Evolutionary conservation across 192 early-diverging fungal genomes (phyloP).

Genomic region (Entomortierella parvispora): DNA sequence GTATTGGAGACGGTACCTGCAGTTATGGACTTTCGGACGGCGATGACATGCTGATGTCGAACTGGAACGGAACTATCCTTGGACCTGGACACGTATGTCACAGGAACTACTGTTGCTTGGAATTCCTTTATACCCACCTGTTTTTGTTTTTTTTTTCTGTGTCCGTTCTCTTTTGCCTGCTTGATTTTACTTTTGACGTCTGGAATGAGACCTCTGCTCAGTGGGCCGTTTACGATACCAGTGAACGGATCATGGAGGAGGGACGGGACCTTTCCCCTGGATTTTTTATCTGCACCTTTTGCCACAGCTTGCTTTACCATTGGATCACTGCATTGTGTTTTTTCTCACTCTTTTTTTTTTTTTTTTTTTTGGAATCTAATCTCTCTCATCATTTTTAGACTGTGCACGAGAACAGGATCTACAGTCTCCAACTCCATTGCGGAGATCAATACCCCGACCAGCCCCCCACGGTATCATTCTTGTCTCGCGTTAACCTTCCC

Average conservation of each 20-base stretch:
- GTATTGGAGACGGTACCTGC: slow-evolving; percentile 91
- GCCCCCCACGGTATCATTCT: slow-evolving; percentile 83
- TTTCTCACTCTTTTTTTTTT: background rate
- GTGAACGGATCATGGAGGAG: too few species aligned
- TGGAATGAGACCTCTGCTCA: too few species aligned
- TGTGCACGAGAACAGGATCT: slow-evolving; percentile 97
- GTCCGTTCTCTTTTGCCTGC: background rate
- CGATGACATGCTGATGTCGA: slow-evolving; percentile 82
- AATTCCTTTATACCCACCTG: background rate
- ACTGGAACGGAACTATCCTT: slow-evolving; percentile 97
- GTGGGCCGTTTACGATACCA: too few species aligned
- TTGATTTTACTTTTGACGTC: too few species aligned
- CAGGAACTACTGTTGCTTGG: too few species aligned
- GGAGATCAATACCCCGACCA: slow-evolving; percentile 86
- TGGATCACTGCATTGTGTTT: too few species aligned
- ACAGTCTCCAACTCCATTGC: slow-evolving; percentile 86
- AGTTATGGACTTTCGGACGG: slow-evolving; percentile 90
- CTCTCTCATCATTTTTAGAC: slow-evolving; percentile 63
- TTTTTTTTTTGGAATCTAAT: background rate
- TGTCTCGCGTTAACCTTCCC: slow-evolving; percentile 86
- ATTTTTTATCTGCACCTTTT: too few species aligned
- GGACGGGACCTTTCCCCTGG: too few species aligned
- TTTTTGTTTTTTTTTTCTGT: background rate
- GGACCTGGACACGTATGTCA: slow-evolving; percentile 79
- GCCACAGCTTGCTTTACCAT: too few species aligned